Percentiles rank a stretch among this genome's conserved stretches.
Evolutionary conservation across 208 protist genomes (phyloP).

Genomic region (Blastocrithidia nonstop): DNA sequence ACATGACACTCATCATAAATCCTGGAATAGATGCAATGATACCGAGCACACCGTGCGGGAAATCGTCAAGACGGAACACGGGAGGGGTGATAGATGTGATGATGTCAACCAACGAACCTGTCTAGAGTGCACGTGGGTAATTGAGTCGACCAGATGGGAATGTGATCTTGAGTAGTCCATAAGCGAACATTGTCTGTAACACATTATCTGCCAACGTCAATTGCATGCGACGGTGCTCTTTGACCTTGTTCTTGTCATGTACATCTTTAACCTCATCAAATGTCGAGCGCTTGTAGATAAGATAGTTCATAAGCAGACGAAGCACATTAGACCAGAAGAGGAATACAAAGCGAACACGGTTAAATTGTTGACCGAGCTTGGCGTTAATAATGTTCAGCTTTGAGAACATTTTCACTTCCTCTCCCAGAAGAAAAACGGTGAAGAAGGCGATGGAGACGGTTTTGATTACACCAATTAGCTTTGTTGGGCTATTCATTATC

Average conservation of each 20-base stretch:
- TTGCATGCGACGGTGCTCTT: slow-evolving; percentile 39
- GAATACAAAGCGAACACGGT: slow-evolving; percentile 56
- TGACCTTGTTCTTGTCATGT: slow-evolving; percentile 21
- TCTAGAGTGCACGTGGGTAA: slow-evolving; percentile 21
- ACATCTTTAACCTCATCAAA: slow-evolving; percentile 20
- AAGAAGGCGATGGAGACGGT: slow-evolving; percentile 44
- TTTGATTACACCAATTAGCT: slow-evolving; percentile 26
- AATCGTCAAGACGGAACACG: slow-evolving; percentile 16
- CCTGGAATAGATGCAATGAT: slow-evolving; percentile 41
- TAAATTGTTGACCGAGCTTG: slow-evolving; percentile 18
- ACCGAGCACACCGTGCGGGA: slow-evolving; percentile 56
- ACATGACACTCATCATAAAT: slow-evolving; percentile 43
- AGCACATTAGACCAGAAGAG: slow-evolving; percentile 76
- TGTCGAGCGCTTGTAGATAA: slow-evolving; percentile 23
- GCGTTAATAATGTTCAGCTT: slow-evolving; percentile 26
- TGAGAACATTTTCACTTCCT: slow-evolving; percentile 53
- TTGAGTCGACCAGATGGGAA: slow-evolving; percentile 23
- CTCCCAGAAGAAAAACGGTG: slow-evolving; percentile 55
- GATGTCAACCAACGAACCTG: slow-evolving; percentile 24
- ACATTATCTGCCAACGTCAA: slow-evolving; percentile 39
- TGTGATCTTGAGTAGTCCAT: slow-evolving; percentile 46
- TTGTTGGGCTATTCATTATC: slow-evolving; percentile 19
- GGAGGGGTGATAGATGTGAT: slow-evolving; percentile 43
- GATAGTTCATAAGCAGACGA: slow-evolving; percentile 47
- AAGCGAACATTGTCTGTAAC: slow-evolving; percentile 54